Evolutionary conservation across 805 yeast species (phyloP), one percentile per base, ranked within the genome.

Genomic region (Yarrowia keelungensis): DNA sequence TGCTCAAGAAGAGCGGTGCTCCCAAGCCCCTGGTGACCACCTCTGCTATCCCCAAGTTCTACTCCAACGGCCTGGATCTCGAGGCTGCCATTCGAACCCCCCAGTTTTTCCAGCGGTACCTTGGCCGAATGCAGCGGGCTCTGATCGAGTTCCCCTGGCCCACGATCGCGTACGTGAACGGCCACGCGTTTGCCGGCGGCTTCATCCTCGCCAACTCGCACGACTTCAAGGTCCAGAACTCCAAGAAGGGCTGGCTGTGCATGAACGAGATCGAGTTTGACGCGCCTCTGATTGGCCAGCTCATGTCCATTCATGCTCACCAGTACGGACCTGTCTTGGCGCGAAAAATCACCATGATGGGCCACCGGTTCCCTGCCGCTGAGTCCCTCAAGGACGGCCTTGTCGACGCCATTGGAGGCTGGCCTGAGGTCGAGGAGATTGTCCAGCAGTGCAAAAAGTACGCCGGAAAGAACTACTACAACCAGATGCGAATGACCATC

Each of bases 101-200:
- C 5, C 73, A 72, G 42, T 79, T 79, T 72, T 79, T 78, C 71
- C 74, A 71, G 43, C 72, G 76, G 41, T 53, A 69, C 38, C 75
- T 76, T 69, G 78, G 75, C 69, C 75, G 77, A 32, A 66, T 78
- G 54, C 74, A 78, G 76, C 72, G 76, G 19, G 74, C 74, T 16
- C 69, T 77, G 22, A 70, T 80, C 41, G 76, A 76, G 72, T 79
- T 76, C 71, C 82, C 82, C 16, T 76, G 78, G 75, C 82, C 82
- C 10, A 78, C 81, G 15, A 74, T 79, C 41, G 82, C 82, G 5
- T 69, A 74, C 66, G 73, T 79, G 45, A 79, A 79, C 68, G 82
- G 82, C 54, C 82, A 79, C 70, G 80, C 79, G 7, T 79, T 79
- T 72, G 82, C 82, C 1, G 82, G 80, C 4, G 82, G 81, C 8